Percentiles rank a stretch among this genome's conserved stretches.
Conservation (phyloP, 768 basidiomycete genomes). For the Lentinula guzmanii region DNA sequence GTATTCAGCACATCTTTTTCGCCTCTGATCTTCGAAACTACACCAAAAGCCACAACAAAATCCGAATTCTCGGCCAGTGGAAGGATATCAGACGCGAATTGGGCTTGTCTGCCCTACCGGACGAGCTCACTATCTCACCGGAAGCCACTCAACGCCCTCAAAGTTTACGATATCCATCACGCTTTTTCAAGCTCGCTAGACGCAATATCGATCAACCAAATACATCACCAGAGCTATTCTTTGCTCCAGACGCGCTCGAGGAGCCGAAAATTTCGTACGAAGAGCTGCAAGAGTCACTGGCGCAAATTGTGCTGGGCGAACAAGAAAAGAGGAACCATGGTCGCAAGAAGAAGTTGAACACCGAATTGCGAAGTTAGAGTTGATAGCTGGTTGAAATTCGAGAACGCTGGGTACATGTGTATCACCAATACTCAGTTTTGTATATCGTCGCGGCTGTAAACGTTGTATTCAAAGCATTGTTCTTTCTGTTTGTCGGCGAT, state of each 20-base stretch:
- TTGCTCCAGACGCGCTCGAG: conserved; percentile 5
- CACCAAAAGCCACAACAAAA: not conserved
- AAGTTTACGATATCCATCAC: not conserved
- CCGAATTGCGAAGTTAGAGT: not conserved
- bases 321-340: not conserved
- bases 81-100: conserved; percentile 20
- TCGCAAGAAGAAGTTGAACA: not conserved
- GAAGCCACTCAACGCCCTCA: not conserved
- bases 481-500: not conserved
- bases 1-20: conserved; percentile 7
- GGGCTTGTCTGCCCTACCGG: conserved; percentile 15
- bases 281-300: conserved; percentile 5
- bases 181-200: conserved; percentile 2
- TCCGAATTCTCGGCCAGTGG: conserved; percentile 22
- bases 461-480: not conserved
- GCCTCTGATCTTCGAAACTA: not conserved
- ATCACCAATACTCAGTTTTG: not conserved
- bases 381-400: not conserved
- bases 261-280: conserved; percentile 4
- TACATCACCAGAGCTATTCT: not conserved
- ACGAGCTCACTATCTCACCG: not conserved
- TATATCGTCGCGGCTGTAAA: not conserved
- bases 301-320: not conserved
- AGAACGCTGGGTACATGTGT: not conserved
- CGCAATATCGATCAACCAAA: not conserved